phyloP scores from a whole-genome alignment of 495 filamentous ascomycete species.

The Thozetella sp. region DNA sequence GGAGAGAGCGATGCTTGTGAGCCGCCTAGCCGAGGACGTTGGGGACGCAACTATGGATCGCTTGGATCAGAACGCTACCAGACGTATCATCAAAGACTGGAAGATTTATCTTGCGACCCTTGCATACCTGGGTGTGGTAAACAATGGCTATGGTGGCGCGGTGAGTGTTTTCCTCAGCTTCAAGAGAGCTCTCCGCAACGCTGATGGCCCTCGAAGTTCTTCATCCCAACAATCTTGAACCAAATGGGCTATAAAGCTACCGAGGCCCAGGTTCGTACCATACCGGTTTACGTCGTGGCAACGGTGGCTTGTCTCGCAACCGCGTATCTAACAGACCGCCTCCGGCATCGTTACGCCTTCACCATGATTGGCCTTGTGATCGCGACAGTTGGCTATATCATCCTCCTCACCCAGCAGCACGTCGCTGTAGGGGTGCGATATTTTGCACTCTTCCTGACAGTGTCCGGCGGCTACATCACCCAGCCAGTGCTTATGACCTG shows the following conservation, averaged over 20 bases:
- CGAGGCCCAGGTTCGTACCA: constrained; percentile 51
- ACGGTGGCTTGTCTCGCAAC: constrained; percentile 41
- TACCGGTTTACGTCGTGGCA: constrained; percentile 51
- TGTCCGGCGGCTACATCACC: constrained; percentile 32
- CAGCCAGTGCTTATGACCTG: constrained; percentile 37
- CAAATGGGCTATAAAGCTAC: constrained; percentile 46
- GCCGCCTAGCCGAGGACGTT: constrained; percentile 5
- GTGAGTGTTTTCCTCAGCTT: neutral
- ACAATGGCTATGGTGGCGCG: constrained; percentile 8
- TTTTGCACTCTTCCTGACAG: constrained; percentile 39
- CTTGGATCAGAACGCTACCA: neutral
- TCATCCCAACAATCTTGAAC: constrained; percentile 54
- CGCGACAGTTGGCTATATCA: constrained; percentile 55
- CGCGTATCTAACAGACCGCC: constrained; percentile 37
- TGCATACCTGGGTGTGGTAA: constrained; percentile 13
- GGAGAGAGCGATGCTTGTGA: constrained; percentile 2
- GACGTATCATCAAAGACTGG: neutral
- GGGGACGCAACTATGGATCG: constrained; percentile 3
- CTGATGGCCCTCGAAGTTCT: constrained; percentile 42
- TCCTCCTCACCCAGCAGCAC: constrained; percentile 37
- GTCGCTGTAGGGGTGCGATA: constrained; percentile 30
- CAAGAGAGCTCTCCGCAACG: neutral
- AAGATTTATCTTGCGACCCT: constrained; percentile 33
- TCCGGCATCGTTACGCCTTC: constrained; percentile 28
- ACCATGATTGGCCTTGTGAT: constrained; percentile 61